Evolutionary conservation across 768 basidiomycete species (phyloP).

Genomic region (Xerocomus potaroensis): DNA sequence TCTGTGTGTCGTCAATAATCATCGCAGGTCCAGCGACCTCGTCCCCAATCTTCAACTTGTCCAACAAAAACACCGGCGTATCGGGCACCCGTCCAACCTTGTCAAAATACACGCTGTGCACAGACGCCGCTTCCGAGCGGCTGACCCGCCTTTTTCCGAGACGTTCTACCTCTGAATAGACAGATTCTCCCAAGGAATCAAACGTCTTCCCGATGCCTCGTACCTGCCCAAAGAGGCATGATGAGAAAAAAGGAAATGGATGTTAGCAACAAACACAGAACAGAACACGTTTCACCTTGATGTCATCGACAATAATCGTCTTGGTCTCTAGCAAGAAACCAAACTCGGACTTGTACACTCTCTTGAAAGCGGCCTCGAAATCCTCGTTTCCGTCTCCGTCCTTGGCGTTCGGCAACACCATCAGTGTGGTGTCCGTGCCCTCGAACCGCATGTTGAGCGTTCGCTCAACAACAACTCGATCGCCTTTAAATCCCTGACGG

Average conservation of each 20-base stretch:
- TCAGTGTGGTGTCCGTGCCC: slow-evolving; percentile 88
- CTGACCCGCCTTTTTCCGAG: slow-evolving; percentile 41
- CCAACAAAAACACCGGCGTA: slow-evolving; percentile 77
- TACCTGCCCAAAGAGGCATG: slow-evolving; percentile 44
- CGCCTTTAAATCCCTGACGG: slow-evolving; percentile 75
- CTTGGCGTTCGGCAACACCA: slow-evolving; percentile 60
- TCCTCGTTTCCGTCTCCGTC: slow-evolving; percentile 60
- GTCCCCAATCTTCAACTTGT: slow-evolving; percentile 63
- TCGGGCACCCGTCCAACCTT: slow-evolving; percentile 67
- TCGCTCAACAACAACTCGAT: slow-evolving; percentile 69
- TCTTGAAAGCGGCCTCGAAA: slow-evolving; percentile 76
- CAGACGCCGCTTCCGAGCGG: slow-evolving; percentile 44
- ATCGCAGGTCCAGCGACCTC: slow-evolving; percentile 81
- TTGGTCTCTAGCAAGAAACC: slow-evolving; percentile 88
- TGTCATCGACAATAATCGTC: slow-evolving; percentile 82
- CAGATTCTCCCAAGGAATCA: slow-evolving; percentile 72
- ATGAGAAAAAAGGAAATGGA: too few species aligned
- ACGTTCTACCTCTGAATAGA: slow-evolving; percentile 66
- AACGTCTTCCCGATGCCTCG: slow-evolving; percentile 91
- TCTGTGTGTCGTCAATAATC: slow-evolving; percentile 95
- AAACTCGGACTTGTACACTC: slow-evolving; percentile 81
- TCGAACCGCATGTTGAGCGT: slow-evolving; percentile 93
- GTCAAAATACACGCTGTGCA: slow-evolving; percentile 78
- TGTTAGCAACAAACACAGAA: too few species aligned
- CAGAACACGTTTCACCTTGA: slow-evolving; percentile 80